A percentile compares a stretch with the other conserved stretches of the same genome.
Evolutionary conservation across 768 basidiomycete species (phyloP).

Genomic region (Leccinum longicurvipes): DNA sequence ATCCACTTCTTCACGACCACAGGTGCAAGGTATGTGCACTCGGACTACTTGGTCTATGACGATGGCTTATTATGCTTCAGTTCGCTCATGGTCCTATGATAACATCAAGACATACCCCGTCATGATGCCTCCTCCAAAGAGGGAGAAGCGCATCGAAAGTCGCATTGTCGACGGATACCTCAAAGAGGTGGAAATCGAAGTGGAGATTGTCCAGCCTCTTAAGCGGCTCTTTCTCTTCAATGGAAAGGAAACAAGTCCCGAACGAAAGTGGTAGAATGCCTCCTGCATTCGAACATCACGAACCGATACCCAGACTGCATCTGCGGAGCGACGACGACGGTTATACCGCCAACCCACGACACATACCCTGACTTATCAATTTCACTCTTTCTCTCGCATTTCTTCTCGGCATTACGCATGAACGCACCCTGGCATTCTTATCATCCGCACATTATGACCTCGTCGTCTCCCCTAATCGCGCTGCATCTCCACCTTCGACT

Average conservation of each 20-base stretch:
- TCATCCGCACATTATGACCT: conserved; percentile 28
- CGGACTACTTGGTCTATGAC: background rate
- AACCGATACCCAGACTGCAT: conserved; percentile 31
- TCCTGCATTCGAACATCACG: conserved; percentile 12
- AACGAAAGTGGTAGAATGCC: conserved; percentile 26
- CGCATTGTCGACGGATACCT: conserved; percentile 49
- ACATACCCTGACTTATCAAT: conserved; percentile 37
- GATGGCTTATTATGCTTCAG: conserved; percentile 33
- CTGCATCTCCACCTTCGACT: conserved; percentile 19
- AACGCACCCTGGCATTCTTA: conserved; percentile 26
- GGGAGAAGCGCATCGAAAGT: conserved; percentile 48
- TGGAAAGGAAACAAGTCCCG: conserved; percentile 36
- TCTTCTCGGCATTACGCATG: conserved; percentile 20
- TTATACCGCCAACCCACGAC: conserved; percentile 32
- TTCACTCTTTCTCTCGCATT: conserved; percentile 17
- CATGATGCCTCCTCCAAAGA: conserved; percentile 48
- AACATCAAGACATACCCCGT: conserved; percentile 66
- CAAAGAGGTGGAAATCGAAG: conserved; percentile 48
- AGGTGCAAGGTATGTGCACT: conserved; percentile 48
- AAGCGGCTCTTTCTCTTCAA: conserved; percentile 74
- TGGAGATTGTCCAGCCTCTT: conserved; percentile 51
- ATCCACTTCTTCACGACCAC: conserved; percentile 36
- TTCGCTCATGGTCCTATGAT: conserved; percentile 75
- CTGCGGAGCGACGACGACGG: conserved; percentile 27
- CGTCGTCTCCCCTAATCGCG: conserved; percentile 33